Evolutionary conservation across 2,329 filamentous ascomycete genomes (phyloP), one percentile per base, ranked within the genome.

Genomic region (Alternaria incomplexa): DNA sequence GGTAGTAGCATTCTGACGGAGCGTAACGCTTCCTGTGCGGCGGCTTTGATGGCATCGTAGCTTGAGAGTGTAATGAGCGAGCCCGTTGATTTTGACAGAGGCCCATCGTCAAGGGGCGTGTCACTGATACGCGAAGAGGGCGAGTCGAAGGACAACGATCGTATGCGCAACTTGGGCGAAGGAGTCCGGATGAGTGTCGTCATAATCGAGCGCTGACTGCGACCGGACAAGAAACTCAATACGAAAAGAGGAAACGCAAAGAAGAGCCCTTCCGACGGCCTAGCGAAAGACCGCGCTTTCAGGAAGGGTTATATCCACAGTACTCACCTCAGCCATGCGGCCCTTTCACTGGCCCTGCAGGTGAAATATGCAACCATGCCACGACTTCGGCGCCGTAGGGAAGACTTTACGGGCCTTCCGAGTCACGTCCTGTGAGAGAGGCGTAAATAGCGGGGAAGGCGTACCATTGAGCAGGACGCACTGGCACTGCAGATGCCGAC

Each of bases 81-180:
- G 43, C 70, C 73, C 4, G 77, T 74, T 20, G 78, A 80, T 58
- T 79, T 79, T 11, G 77, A 79, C 60, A 71, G 77, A 1, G 77
- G 75, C 2, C 71, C 77, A 17, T 77, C 74, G 15, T 78, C 75
- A 53, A 77, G 70, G 6, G 76, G 75, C 2, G 76, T 77, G 3
- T 70, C 60, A 43, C 59, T 72, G 32, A 72, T 64, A 53, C 75
- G 75, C 48, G 72, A 73, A 13, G 71, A 73, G n/a, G 76, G 73
- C 6, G 77, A 77, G 64, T 77, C 75, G 66, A 79, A 80, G 8
- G 73, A 77, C 30, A 74, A 74, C 40, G 77, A 77, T 26, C 76
- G 75, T 64, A 79, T 79, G 57, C 74, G 73, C 63, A 78, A 71
- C 53, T 75, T 79, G 23, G 77, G 77, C 30, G 74, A 77, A 9